These are phyloP conservation scores for Chrysophaeum taylorii DNA, from an alignment of 352 stramenopile genomes.

Conservation along the genomic window DNA sequence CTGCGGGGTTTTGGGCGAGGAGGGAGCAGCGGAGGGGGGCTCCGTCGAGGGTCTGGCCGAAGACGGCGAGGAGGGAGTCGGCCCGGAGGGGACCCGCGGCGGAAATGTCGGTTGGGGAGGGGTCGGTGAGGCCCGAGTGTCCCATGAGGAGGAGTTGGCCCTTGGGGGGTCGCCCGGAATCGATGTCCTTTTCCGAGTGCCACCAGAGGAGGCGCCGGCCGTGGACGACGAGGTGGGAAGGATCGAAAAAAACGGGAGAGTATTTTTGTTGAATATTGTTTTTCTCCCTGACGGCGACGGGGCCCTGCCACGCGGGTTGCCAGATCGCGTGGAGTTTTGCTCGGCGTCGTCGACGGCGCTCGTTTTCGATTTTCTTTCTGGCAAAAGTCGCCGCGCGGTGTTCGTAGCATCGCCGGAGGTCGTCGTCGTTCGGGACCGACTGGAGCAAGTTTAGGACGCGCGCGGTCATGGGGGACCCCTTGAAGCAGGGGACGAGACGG, in stretches of 20 bases:
- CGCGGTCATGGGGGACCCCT: background rate
- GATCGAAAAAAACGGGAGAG: background rate
- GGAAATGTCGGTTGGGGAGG: background rate
- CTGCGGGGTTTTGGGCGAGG: background rate
- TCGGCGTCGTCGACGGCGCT: background rate
- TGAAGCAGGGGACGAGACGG: background rate
- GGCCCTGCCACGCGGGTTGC: background rate
- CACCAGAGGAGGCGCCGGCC: background rate
- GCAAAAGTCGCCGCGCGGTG: background rate
- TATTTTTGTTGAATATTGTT: background rate
- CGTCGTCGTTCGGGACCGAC: background rate
- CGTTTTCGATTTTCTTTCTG: background rate
- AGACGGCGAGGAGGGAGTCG: background rate
- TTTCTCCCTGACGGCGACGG: background rate
- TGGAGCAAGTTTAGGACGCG: background rate
- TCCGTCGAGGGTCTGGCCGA: background rate
- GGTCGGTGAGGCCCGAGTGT: slow-evolving; percentile 1
- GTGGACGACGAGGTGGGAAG: slow-evolving; percentile 4
- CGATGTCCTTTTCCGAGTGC: background rate
- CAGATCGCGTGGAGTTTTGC: slow-evolving; percentile 5
- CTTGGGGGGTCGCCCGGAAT: background rate
- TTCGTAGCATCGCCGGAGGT: background rate
- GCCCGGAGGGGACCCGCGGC: background rate
- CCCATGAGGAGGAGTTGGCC: background rate
- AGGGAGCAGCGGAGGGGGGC: background rate